Evolutionary conservation across 371 early-diverging fungal genomes (phyloP).

Genomic region (Apophysomyces elegans): DNA sequence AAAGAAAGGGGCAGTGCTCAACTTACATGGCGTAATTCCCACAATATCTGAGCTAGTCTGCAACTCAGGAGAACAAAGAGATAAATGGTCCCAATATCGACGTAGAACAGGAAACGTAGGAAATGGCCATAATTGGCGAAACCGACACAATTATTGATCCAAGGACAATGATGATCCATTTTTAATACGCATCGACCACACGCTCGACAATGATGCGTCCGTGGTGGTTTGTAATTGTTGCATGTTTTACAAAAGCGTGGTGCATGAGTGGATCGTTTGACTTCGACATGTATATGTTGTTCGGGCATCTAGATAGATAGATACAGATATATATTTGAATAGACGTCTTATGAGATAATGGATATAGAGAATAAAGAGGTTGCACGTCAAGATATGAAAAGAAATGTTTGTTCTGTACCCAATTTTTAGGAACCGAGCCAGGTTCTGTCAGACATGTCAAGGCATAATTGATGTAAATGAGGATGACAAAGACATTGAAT

Average conservation of each 20-base stretch:
- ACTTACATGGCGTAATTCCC: slow-evolving; percentile 34
- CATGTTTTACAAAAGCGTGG: slow-evolving; percentile 84
- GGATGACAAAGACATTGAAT: slow-evolving; percentile 70
- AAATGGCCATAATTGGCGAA: slow-evolving; percentile 88
- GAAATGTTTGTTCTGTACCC: slow-evolving; percentile 42
- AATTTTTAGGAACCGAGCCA: slow-evolving; percentile 77
- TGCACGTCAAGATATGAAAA: slow-evolving; percentile 1
- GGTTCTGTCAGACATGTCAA: slow-evolving; percentile 80
- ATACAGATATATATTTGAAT: not conserved
- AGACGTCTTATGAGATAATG: too few relatives aligned
- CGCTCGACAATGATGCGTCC: slow-evolving; percentile 82
- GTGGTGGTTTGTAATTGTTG: slow-evolving; percentile 77
- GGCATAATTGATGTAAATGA: slow-evolving; percentile 81
- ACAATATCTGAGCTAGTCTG: slow-evolving; percentile 38
- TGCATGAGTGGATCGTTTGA: slow-evolving; percentile 70
- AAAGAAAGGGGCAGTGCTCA: not conserved
- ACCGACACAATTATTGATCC: slow-evolving; percentile 98
- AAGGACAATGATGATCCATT: slow-evolving; percentile 97
- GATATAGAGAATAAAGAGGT: slow-evolving; percentile 3
- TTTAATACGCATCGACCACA: slow-evolving; percentile 86
- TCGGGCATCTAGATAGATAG: slow-evolving; percentile 42
- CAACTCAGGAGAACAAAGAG: slow-evolving; percentile 43
- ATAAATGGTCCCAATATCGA: slow-evolving; percentile 62
- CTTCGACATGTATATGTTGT: slow-evolving; percentile 61
- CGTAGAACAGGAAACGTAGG: slow-evolving; percentile 82